Percentiles rank a stretch among this genome's conserved stretches.
phyloP scores from a whole-genome alignment of 2,329 filamentous ascomycete species.

The Nigrospora osmanthi region DNA sequence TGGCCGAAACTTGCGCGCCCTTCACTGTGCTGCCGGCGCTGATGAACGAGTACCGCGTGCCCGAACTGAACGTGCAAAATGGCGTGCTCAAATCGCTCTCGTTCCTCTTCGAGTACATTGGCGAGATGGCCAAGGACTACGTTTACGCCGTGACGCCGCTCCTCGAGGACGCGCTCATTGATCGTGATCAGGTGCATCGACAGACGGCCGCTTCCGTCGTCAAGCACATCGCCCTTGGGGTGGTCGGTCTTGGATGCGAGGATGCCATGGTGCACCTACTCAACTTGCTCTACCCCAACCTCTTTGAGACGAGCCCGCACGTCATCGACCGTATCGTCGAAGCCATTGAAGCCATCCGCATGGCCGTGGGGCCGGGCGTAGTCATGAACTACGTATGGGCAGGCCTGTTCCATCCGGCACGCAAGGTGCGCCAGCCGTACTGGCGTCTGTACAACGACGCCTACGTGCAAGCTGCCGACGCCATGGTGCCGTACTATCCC shows the following conservation, averaged over 20 bases:
- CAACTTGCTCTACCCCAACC: conserved; percentile 91
- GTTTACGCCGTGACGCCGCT: conserved; percentile 96
- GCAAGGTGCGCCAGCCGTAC: conserved; percentile 90
- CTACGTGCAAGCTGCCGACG: conserved; percentile 87
- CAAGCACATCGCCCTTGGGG: conserved; percentile 94
- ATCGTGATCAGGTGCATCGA: conserved; percentile 94
- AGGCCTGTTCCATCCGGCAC: conserved; percentile 90
- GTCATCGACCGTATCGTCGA: conserved; percentile 98
- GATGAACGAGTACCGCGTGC: conserved; percentile 99
- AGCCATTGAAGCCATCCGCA: conserved; percentile 90
- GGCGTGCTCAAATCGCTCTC: conserved; percentile 94
- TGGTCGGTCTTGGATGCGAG: conserved; percentile 95
- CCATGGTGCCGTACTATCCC: conserved; percentile 95
- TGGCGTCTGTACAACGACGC: conserved; percentile 97
- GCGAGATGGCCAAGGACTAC: conserved; percentile 99
- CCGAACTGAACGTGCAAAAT: conserved; percentile 97
- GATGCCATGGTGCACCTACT: conserved; percentile 97
- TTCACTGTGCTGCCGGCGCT: conserved; percentile 97
- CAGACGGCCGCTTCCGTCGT: conserved; percentile 95
- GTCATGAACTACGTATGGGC: conserved; percentile 99
- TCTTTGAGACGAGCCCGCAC: conserved; percentile 96
- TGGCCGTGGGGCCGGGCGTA: conserved; percentile 84
- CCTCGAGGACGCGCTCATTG: conserved; percentile 93
- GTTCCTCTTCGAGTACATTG: conserved; percentile 98
- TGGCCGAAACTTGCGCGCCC: conserved; percentile 94